These are phyloP conservation scores for Coemansia sp. DNA, from an alignment of 192 early-diverging fungal species.

Conservation along the genomic window DNA sequence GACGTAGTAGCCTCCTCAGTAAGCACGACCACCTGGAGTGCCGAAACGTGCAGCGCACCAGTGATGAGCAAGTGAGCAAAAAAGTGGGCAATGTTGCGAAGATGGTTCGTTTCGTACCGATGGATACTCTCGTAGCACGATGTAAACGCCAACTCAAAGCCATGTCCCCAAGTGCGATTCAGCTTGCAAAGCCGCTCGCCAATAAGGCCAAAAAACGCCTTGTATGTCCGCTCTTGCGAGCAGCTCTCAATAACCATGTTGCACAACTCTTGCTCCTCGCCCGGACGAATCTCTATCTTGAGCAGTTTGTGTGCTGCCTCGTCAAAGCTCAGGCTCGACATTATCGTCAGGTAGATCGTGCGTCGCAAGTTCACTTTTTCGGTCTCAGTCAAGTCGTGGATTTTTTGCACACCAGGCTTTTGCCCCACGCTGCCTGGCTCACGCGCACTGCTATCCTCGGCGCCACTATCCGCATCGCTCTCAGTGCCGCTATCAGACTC, in stretches of 20 bases:
- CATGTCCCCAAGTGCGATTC: constrained; percentile 71
- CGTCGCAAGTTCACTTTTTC: constrained; percentile 83
- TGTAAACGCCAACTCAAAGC: constrained; percentile 75
- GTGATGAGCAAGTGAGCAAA: constrained; percentile 86
- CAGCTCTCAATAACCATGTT: constrained; percentile 99
- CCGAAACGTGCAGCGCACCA: constrained; percentile 82
- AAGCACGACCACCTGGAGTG: constrained; percentile 72
- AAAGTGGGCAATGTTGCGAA: constrained; percentile 90
- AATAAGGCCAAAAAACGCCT: constrained; percentile 88
- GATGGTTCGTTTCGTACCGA: constrained; percentile 85
- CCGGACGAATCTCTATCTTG: constrained; percentile 76
- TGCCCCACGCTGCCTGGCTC: constrained; percentile 5
- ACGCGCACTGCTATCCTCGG: constrained; percentile 52
- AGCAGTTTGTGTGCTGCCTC: constrained; percentile 95
- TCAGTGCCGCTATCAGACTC: constrained; percentile 48
- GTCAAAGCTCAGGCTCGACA: constrained; percentile 93
- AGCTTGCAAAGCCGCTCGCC: constrained; percentile 92
- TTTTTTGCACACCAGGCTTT: constrained; percentile 43
- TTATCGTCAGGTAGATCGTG: constrained; percentile 94
- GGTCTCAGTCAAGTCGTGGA: constrained; percentile 88
- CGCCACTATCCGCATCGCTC: constrained; percentile 13
- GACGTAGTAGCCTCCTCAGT: constrained; percentile 97
- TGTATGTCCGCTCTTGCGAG: constrained; percentile 91
- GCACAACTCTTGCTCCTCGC: constrained; percentile 86
- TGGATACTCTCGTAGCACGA: constrained; percentile 90